Evolutionary conservation across 1,284 basidiomycete species (phyloP), one percentile per base, ranked within the genome.

Genomic region (Ustilago esculenta): DNA sequence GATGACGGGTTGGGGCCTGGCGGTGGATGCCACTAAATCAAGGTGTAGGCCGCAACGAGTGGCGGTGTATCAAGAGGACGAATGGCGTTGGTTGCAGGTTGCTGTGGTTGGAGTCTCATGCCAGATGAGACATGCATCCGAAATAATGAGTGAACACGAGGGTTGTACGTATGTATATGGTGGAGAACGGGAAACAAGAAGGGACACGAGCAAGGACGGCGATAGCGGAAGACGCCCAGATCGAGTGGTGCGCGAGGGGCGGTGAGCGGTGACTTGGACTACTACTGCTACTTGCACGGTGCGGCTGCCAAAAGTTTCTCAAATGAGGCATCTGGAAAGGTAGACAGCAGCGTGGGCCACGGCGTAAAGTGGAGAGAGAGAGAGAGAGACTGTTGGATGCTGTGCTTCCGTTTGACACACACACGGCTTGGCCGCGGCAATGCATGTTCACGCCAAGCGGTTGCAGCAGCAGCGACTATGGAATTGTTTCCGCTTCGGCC

Each of bases 311-410:
- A n/a, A n/a, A n/a, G n/a, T 52, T 37, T 23, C 33, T 41, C 24
- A 39, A 24, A n/a, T n/a, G 24, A 47, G 45, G 30, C 20, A 17
- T 41, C 41, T 40, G 17, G 37, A 27, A n/a, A 30, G 15, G 24
- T 5, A 33, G 4, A 27, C 6, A 24, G 18, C n/a, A 29, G 12
- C 10, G 20, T 7, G 15, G 8, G 29, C 58, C n/a, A n/a, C n/a
- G 58, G 58, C 46, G 41, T 33, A 61, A 50, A 54, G 51, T 54
- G 58, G 58, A 61, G 58, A 61, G 50, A 54, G 23, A 51, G 51
- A n/a, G n/a, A n/a, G 51, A 18, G 25, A 54, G 54, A 49, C 44
- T 6, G 25, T 18, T 10, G 27, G 7, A 21, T 18, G 29, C 32
- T 41, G 39, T 41, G 39, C 39, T 41, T 21, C 15, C 23, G 23